Evolutionary conservation across 768 basidiomycete species (phyloP), one percentile per base, ranked within the genome.

Genomic region (Gelatoporia subvermispora): DNA sequence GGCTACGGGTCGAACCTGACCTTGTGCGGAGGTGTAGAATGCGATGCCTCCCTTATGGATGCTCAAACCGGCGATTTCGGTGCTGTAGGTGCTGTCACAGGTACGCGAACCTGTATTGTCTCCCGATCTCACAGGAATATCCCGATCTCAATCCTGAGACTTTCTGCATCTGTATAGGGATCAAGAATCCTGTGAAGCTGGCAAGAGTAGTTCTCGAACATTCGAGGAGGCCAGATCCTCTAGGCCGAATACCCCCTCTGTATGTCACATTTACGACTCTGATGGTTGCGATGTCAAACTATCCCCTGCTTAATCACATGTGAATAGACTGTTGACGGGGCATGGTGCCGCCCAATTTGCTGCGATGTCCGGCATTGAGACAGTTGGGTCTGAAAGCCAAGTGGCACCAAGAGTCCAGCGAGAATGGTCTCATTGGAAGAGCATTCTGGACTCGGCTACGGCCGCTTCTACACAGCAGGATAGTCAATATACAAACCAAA

Each of bases 1-100:
- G 87, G 88, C 1, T 79, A 75, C 51, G 88, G 90, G 3, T 88
- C 89, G 2, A 92, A 91, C 62, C 68, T 92, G 40, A 89, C 86
- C 0, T 53, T 83, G 3, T 71, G 77, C n/a, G 88, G 90, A 13
- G 69, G 68, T 2, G 88, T 90, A 16, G 89, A 92, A 66, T 91
- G 89, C 56, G 89, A 92, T 56, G 88, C 89, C 8, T 75, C 85
- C 11, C 69, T 91, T 48, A 87, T 88, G 81, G 67, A 70, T 18
- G 76, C 77, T 20, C 65, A 63, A 2, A 62, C 65, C 0, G 60
- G 64, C 18, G 64, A 67, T n/a, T 92, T 86, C 60, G 89, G 87
- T 22, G 80, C 83, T 54, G 76, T 84, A 16, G 90, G 85, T 38
- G 89, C 88, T 3, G 72, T 86, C 23, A 72, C 82, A 62, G 85